Conservation (phyloP, 257 asterid species). For the Petunia axillaris region DNA sequence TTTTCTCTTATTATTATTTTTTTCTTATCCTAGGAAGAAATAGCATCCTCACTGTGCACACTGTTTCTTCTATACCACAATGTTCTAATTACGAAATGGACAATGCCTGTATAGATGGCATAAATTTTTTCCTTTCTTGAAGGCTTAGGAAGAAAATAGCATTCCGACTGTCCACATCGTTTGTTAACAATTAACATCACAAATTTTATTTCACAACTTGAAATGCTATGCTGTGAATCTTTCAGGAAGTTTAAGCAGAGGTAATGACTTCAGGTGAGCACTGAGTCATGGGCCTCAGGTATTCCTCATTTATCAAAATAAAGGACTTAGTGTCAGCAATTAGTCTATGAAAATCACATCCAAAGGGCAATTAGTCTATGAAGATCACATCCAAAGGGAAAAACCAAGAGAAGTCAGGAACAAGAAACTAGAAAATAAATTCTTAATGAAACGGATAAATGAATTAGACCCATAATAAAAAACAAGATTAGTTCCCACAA, state of each 20-base stretch:
- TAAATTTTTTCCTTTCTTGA: neutral
- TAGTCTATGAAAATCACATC: too few relatives aligned
- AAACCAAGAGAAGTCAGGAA: constrained; percentile 11
- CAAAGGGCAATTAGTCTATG: neutral
- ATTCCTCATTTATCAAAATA: too few relatives aligned
- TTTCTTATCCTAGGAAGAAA: neutral
- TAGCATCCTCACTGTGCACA: neutral
- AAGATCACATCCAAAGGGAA: constrained; percentile 23
- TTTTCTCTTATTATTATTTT: neutral
- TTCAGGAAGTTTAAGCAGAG: neutral
- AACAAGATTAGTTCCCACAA: neutral
- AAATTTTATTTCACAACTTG: constrained; percentile 7
- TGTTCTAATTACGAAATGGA: neutral
- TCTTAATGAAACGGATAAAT: neutral
- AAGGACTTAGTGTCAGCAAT: too few relatives aligned
- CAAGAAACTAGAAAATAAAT: neutral
- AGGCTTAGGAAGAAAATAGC: constrained; percentile 15
- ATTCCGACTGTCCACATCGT: neutral
- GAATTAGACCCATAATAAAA: neutral
- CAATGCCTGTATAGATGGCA: neutral
- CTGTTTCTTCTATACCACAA: neutral
- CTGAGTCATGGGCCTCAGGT: too few relatives aligned
- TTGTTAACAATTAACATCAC: neutral
- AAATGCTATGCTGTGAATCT: neutral
- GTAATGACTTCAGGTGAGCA: neutral